Percentiles rank a stretch among this genome's conserved stretches.
Conservation (phyloP, 2,329 filamentous ascomycete genomes). For the Exserohilum rostratum region DNA sequence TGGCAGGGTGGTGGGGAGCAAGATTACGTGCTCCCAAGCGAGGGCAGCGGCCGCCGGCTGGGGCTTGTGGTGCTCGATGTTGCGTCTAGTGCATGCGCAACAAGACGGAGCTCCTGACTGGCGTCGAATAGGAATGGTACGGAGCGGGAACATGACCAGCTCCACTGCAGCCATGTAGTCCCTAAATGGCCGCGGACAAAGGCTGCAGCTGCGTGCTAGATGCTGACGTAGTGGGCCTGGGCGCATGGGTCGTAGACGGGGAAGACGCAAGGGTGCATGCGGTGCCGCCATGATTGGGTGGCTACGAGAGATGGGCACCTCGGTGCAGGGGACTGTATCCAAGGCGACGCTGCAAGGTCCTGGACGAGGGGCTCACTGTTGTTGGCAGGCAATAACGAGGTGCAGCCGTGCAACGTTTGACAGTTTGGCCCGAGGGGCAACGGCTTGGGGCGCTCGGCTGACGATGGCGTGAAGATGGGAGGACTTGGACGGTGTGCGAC, state of each 20-base stretch:
- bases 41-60: slow-evolving; percentile 5
- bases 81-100: neutral
- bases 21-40: neutral
- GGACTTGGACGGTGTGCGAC: neutral
- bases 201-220: slow-evolving; percentile 12
- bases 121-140: slow-evolving; percentile 29
- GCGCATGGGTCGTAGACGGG: slow-evolving; percentile 20
- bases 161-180: slow-evolving; percentile 1
- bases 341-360: slow-evolving; percentile 14
- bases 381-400: slow-evolving; percentile 9
- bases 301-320: slow-evolving; percentile 26
- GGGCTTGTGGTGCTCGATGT: neutral
- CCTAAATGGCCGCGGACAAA: slow-evolving; percentile 14
- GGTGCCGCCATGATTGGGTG: slow-evolving; percentile 23
- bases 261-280: slow-evolving; percentile 18
- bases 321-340: slow-evolving; percentile 15
- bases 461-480: slow-evolving; percentile 18
- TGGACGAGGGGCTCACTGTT: slow-evolving; percentile 15
- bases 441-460: slow-evolving; percentile 11
- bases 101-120: slow-evolving; percentile 21
- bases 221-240: slow-evolving; percentile 34
- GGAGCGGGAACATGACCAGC: slow-evolving; percentile 17
- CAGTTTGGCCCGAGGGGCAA: slow-evolving; percentile 1
- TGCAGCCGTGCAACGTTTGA: slow-evolving; percentile 16
- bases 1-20: slow-evolving; percentile 9